Evolutionary conservation across 768 basidiomycete genomes (phyloP).

Genomic region (Lactarius akahatsu): DNA sequence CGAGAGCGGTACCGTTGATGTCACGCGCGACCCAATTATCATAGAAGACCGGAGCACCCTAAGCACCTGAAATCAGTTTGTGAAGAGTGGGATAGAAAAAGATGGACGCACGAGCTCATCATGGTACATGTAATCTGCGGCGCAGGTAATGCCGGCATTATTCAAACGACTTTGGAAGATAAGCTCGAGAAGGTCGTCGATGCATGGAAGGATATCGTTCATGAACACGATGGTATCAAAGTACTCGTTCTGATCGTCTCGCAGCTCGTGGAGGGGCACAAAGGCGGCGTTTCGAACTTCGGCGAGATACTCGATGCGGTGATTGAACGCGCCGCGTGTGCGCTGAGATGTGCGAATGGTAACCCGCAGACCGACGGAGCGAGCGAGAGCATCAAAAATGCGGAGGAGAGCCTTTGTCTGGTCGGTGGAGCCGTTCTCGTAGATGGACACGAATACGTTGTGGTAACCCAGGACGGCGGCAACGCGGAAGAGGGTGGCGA

Average conservation of each 20-base stretch:
- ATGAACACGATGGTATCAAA: slow-evolving; percentile 98
- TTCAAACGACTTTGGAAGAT: slow-evolving; percentile 92
- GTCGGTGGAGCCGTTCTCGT: slow-evolving; percentile 99
- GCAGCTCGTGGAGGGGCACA: slow-evolving; percentile 89
- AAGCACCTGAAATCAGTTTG: slow-evolving; percentile 1
- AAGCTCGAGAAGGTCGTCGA: slow-evolving; percentile 96
- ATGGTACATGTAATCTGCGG: slow-evolving; percentile 99
- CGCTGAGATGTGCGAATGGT: slow-evolving; percentile 92
- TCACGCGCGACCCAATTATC: slow-evolving; percentile 99
- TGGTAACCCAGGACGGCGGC: slow-evolving; percentile 92
- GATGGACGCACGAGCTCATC: slow-evolving; percentile 70
- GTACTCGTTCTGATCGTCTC: slow-evolving; percentile 88
- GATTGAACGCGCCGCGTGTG: slow-evolving; percentile 94
- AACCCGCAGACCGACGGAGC: slow-evolving; percentile 87
- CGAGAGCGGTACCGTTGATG: slow-evolving; percentile 97
- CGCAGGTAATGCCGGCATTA: slow-evolving; percentile 98
- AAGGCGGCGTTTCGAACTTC: slow-evolving; percentile 99
- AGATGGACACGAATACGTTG: slow-evolving; percentile 97
- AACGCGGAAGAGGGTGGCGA: slow-evolving; percentile 93
- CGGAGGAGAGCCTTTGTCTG: slow-evolving; percentile 96
- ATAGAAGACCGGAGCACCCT: slow-evolving; percentile 92
- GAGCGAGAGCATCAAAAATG: slow-evolving; percentile 91
- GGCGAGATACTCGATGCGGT: slow-evolving; percentile 99
- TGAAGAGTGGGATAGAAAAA: background rate
- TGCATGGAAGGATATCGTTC: slow-evolving; percentile 98